These are phyloP conservation scores for Penicillium crustosum DNA, from an alignment of 2,329 filamentous ascomycete genomes.

Conservation along the genomic window DNA sequence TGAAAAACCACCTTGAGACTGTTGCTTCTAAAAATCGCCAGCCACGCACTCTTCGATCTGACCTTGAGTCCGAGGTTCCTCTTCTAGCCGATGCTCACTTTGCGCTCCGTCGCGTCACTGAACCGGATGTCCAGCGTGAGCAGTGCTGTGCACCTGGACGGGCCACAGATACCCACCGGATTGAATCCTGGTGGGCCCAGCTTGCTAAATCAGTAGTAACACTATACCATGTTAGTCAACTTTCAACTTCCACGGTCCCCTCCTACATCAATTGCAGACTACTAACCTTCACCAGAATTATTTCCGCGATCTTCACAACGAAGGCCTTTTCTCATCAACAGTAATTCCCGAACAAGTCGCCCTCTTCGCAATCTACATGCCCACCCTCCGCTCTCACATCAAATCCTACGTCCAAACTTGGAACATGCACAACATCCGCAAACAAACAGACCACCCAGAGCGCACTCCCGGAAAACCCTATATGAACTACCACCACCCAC, in stretches of 20 bases:
- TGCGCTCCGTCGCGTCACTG: background rate
- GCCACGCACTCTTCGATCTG: conserved; percentile 12
- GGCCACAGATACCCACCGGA: conserved; percentile 14
- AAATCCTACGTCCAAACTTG: conserved; percentile 9
- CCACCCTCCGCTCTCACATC: conserved; percentile 8
- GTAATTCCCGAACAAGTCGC: conserved; percentile 10
- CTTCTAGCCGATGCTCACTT: conserved; percentile 12
- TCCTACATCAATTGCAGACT: background rate
- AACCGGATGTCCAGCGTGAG: conserved; percentile 6
- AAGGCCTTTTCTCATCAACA: conserved; percentile 8
- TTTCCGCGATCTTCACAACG: conserved; percentile 8
- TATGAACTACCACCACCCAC: conserved; percentile 14
- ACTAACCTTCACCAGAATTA: conserved; percentile 8
- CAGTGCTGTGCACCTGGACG: conserved; percentile 11
- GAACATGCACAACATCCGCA: conserved; percentile 15
- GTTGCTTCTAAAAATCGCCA: conserved; percentile 6
- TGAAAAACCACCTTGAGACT: conserved; percentile 17
- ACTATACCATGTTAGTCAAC: conserved; percentile 7
- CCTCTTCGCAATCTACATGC: conserved; percentile 14
- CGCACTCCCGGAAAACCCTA: conserved; percentile 7
- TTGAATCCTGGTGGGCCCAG: conserved; percentile 17
- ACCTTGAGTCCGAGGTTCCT: conserved; percentile 8
- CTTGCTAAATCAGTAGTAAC: conserved; percentile 9
- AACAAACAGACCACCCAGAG: conserved; percentile 10
- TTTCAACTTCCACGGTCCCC: background rate